Evolutionary conservation across 257 asterid genomes (phyloP), one percentile per base, ranked within the genome.

Genomic region (Solanum bukasovii): DNA sequence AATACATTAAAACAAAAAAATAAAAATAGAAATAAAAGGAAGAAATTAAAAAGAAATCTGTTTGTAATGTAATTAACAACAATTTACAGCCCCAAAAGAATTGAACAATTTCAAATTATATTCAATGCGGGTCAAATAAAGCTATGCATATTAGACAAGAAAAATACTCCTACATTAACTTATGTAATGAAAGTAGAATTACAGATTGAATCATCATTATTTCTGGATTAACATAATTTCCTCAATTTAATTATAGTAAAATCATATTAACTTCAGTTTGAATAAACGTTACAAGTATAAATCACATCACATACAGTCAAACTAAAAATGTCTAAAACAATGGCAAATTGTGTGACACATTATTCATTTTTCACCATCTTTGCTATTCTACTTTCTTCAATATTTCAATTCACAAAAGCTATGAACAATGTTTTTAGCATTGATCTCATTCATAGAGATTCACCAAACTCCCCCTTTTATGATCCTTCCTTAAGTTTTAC

Each of bases 371-470:
- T 56, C 35, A 23, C 40, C 49, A 14, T 87, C 77, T 67, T 79
- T 78, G 49, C 25, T 81, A 90, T 67, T 65, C 16, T 88, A 56
- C 40, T 91, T 87, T 33, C 84, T 87, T 34, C 87, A 35, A 35
- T 88, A 68, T 56, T 84, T 25, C 3, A 72, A 12, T 37, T 27
- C 6, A 42, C 63, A 13, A 88, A 94, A 87, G 94, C 96, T 46
- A 25, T 37, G 35, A 83, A 72, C 52, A 89, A 89, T 18, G 94
- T 95, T 37, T 91, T 94, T 74, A 92, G 88, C 84, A 13, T 94
- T 21, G 94, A 96, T 91, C 94, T 94, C 2, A 91, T 94, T 13
- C 98, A 93, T 56, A 86, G 95, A 88, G 94, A 94, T 88, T 92
- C 96, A 25, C 84, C 93, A 7, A 68, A 86, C 74, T 91, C 95